Conservation (phyloP, 495 filamentous ascomycete species). For the Penicillium silybi region DNA sequence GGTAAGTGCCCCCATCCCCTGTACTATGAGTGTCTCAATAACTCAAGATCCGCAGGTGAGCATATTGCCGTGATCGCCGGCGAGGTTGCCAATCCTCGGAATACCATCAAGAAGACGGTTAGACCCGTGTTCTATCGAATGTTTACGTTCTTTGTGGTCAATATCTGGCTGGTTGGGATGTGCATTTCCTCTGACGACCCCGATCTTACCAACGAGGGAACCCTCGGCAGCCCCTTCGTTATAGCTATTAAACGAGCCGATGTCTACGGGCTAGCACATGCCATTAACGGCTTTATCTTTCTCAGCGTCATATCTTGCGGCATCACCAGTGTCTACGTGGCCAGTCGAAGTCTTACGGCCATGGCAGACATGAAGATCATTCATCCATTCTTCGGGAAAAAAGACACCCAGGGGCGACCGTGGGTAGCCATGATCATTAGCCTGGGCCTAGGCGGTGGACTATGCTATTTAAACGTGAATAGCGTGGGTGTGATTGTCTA, state of each 20-base stretch:
- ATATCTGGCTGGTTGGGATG: slow-evolving; percentile 31
- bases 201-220: slow-evolving; percentile 20
- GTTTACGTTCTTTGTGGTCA: slow-evolving; percentile 30
- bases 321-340: slow-evolving; percentile 27
- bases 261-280: slow-evolving; percentile 23
- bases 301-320: slow-evolving; percentile 28
- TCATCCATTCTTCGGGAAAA: slow-evolving; percentile 26
- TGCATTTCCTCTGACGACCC: slow-evolving; percentile 24
- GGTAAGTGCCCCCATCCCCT: slow-evolving; percentile 3
- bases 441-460: slow-evolving; percentile 19
- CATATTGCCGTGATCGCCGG: slow-evolving; percentile 30
- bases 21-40: not conserved
- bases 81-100: slow-evolving; percentile 21
- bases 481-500: slow-evolving; percentile 22
- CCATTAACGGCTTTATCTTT: slow-evolving; percentile 30
- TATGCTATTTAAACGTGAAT: slow-evolving; percentile 26
- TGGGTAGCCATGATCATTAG: slow-evolving; percentile 21
- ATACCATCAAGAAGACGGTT: slow-evolving; percentile 25
- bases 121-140: slow-evolving; percentile 31
- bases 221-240: slow-evolving; percentile 26
- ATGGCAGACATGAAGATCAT: slow-evolving; percentile 22
- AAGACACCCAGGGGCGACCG: slow-evolving; percentile 22
- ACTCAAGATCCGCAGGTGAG: slow-evolving; percentile 9
- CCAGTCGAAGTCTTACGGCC: slow-evolving; percentile 26
- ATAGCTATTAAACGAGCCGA: slow-evolving; percentile 25